Percentiles rank a stretch among this genome's conserved stretches.
These are phyloP conservation scores for Phialophora chinensis DNA, from an alignment of 2,329 filamentous ascomycete species.

Conservation along the genomic window DNA sequence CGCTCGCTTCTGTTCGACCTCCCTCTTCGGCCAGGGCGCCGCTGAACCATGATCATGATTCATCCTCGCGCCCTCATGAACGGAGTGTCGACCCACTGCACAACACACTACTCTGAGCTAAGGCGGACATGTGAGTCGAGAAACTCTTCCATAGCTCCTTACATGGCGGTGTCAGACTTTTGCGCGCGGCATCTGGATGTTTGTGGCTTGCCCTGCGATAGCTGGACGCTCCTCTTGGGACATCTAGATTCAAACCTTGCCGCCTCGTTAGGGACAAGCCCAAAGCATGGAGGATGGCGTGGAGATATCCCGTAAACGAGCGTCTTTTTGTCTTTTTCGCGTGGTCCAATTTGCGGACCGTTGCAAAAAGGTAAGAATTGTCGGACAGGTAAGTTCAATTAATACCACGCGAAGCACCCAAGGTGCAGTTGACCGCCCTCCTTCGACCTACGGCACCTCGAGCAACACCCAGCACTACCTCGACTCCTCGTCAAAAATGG, in stretches of 20 bases:
- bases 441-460: not conserved
- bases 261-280: slow-evolving; percentile 1
- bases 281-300: slow-evolving; percentile 11
- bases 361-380: slow-evolving; percentile 2
- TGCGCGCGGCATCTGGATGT: slow-evolving; percentile 3
- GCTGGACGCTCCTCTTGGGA: not conserved
- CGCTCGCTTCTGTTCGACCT: not conserved
- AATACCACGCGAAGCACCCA: not conserved
- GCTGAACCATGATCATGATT: not conserved
- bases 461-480: not conserved
- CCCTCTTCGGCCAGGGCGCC: not conserved
- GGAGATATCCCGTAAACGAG: slow-evolving; percentile 2
- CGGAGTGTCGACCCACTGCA: not conserved
- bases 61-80: not conserved
- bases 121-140: not conserved
- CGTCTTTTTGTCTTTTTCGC: not conserved
- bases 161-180: slow-evolving; percentile 1
- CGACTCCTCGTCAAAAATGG: slow-evolving; percentile 14
- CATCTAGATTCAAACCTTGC: slow-evolving; percentile 17
- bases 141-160: not conserved
- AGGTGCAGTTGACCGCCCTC: not conserved
- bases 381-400: slow-evolving; percentile 7
- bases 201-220: slow-evolving; percentile 15
- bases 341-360: not conserved
- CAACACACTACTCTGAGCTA: not conserved